These are phyloP conservation scores for Parastagonospora nodorum DNA, from an alignment of 2,329 filamentous ascomycete genomes.

Conservation along the genomic window DNA sequence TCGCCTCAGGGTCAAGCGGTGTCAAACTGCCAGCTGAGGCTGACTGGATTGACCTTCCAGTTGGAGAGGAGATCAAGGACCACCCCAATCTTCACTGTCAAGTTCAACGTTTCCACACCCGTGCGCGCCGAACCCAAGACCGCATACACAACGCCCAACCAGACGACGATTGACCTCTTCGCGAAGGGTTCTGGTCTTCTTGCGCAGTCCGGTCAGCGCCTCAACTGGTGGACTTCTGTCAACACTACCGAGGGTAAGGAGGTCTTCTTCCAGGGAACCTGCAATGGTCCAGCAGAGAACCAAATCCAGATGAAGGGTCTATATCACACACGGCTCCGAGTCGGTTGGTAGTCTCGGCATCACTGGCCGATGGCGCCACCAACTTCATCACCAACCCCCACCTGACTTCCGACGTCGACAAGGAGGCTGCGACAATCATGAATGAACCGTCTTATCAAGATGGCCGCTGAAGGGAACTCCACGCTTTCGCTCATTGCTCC, in stretches of 20 bases:
- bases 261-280: slow-evolving; percentile 53
- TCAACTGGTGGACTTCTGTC: slow-evolving; percentile 56
- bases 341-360: slow-evolving; percentile 62
- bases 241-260: slow-evolving; percentile 49
- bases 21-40: slow-evolving; percentile 48
- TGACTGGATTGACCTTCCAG: slow-evolving; percentile 57
- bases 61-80: slow-evolving; percentile 52
- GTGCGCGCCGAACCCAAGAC: slow-evolving; percentile 26
- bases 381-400: slow-evolving; percentile 56
- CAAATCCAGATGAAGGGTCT: slow-evolving; percentile 49
- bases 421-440: slow-evolving; percentile 50
- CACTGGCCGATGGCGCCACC: slow-evolving; percentile 43
- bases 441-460: slow-evolving; percentile 51
- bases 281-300: slow-evolving; percentile 46
- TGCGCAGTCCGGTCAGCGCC: slow-evolving; percentile 53
- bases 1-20: slow-evolving; percentile 48
- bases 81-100: slow-evolving; percentile 45
- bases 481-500: slow-evolving; percentile 41
- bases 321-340: slow-evolving; percentile 67
- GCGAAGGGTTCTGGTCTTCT: slow-evolving; percentile 48
- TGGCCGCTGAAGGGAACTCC: slow-evolving; percentile 35
- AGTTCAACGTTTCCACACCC: slow-evolving; percentile 33
- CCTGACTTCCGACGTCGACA: slow-evolving; percentile 54
- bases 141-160: slow-evolving; percentile 33
- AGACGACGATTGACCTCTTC: slow-evolving; percentile 38